Conservation (phyloP, 2,329 filamentous ascomycete genomes). For the Fusarium equiseti region DNA sequence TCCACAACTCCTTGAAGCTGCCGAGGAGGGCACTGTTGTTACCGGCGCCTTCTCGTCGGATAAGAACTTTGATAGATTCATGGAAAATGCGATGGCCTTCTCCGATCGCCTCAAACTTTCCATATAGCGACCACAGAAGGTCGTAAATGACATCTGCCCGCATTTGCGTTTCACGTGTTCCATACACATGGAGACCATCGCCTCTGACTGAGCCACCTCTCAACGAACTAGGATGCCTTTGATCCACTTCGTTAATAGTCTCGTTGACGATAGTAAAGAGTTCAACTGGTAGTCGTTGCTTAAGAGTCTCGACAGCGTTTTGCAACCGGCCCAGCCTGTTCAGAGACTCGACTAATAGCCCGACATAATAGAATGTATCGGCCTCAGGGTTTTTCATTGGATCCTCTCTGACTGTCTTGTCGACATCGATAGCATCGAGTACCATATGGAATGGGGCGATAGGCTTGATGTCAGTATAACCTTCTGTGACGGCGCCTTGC, state of each 20-base stretch:
- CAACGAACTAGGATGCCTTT: constrained; percentile 87
- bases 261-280: constrained; percentile 94
- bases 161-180: constrained; percentile 78
- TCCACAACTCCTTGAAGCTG: constrained; percentile 97
- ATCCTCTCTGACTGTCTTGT: constrained; percentile 80
- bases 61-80: constrained; percentile 88
- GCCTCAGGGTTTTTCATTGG: constrained; percentile 93
- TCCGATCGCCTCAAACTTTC: constrained; percentile 96
- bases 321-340: constrained; percentile 91
- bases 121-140: constrained; percentile 90
- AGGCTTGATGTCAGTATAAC: constrained; percentile 59
- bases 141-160: constrained; percentile 90
- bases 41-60: constrained; percentile 80
- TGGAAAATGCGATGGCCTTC: constrained; percentile 95
- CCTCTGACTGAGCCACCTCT: constrained; percentile 66
- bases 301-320: constrained; percentile 87
- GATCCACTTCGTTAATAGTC: constrained; percentile 93
- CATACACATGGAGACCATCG: constrained; percentile 72
- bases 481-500: constrained; percentile 67
- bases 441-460: constrained; percentile 69
- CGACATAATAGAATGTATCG: constrained; percentile 94
- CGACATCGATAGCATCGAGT: constrained; percentile 71
- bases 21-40: constrained; percentile 77
- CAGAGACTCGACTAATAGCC: constrained; percentile 86
- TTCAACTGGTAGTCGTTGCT: constrained; percentile 93